These are phyloP conservation scores for Penicillium chermesinum DNA, from an alignment of 495 filamentous ascomycete genomes.

Conservation along the genomic window DNA sequence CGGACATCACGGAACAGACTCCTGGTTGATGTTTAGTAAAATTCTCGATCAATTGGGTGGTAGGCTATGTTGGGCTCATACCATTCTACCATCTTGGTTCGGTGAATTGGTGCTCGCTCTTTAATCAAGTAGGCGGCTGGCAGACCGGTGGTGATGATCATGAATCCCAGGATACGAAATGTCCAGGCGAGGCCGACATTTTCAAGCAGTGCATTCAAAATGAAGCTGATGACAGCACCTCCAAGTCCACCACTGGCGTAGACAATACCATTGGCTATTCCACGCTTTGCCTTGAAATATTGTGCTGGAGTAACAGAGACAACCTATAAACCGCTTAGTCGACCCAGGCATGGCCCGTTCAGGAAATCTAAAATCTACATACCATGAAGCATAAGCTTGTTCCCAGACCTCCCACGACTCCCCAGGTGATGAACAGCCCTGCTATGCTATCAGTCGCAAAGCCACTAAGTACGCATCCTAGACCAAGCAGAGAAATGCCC, in stretches of 20 bases:
- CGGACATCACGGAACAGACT: constrained; percentile 44
- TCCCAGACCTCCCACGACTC: constrained; percentile 50
- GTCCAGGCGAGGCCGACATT: constrained; percentile 49
- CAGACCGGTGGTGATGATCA: constrained; percentile 44
- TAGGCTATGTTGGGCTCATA: too few relatives aligned
- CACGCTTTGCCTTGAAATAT: constrained; percentile 51
- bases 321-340: constrained; percentile 30
- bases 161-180: constrained; percentile 47
- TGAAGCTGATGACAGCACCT: constrained; percentile 45
- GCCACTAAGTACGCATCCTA: constrained; percentile 46
- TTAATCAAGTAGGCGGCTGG: constrained; percentile 55
- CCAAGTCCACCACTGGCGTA: constrained; percentile 51
- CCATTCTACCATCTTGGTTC: constrained; percentile 47
- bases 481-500: constrained; percentile 42
- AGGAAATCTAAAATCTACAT: constrained; percentile 8
- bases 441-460: constrained; percentile 45
- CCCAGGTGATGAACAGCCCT: constrained; percentile 52
- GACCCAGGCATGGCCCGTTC: not conserved
- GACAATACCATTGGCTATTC: constrained; percentile 54
- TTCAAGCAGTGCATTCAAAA: constrained; percentile 41
- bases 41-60: too few relatives aligned
- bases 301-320: constrained; percentile 47
- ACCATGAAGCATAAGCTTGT: constrained; percentile 32
- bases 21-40: too few relatives aligned
- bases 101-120: constrained; percentile 44